These are phyloP conservation scores for Boletales sp. DNA, from an alignment of 768 basidiomycete species.

Conservation along the genomic window DNA sequence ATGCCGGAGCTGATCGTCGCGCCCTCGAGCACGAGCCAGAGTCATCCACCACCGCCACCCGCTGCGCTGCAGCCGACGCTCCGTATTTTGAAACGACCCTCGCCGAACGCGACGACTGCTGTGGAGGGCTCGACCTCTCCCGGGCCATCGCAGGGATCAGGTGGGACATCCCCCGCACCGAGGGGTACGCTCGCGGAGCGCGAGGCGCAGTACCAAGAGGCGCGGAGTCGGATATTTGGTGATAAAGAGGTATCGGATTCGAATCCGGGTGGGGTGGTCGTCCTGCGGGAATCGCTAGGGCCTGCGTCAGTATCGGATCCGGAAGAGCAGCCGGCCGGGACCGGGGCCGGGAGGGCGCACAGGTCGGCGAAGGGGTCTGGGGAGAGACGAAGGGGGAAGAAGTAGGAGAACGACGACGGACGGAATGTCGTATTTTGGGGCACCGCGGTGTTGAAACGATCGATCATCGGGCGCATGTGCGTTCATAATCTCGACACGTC, in stretches of 20 bases:
- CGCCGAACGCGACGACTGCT: conserved; percentile 16
- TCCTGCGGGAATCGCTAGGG: conserved; percentile 34
- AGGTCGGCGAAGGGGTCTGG: conserved; percentile 25
- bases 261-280: conserved; percentile 4
- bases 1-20: conserved; percentile 64
- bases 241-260: conserved; percentile 9
- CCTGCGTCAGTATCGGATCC: conserved; percentile 14
- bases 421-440: neutral
- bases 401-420: neutral
- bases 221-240: conserved; percentile 72
- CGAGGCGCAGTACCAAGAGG: conserved; percentile 70
- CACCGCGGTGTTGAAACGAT: conserved; percentile 4
- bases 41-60: conserved; percentile 46
- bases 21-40: conserved; percentile 33
- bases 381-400: conserved; percentile 18
- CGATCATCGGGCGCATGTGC: neutral
- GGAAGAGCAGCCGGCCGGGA: neutral
- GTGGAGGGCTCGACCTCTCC: conserved; percentile 8
- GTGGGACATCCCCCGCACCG: conserved; percentile 14
- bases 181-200: conserved; percentile 51
- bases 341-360: neutral
- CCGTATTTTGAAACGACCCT: conserved; percentile 71
- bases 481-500: neutral
- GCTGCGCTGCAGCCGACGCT: conserved; percentile 60
- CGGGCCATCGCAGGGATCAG: conserved; percentile 7